Evolutionary conservation across 805 yeast genomes (phyloP).

Genomic region (Cyberlindnera bimundalis): DNA sequence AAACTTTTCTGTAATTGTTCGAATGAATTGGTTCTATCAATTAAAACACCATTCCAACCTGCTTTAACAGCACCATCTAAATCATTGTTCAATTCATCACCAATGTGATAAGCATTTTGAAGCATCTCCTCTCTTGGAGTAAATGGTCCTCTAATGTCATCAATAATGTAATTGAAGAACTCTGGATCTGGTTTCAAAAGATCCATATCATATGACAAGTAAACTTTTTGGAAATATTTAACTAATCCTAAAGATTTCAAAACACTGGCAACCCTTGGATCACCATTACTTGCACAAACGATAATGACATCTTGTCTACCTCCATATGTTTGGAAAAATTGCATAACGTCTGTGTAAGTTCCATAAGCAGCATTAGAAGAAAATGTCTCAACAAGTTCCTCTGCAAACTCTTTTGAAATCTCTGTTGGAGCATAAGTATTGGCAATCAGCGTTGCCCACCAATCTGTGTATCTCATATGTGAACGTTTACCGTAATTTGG

Average conservation of each 20-base stretch:
- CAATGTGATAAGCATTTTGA: constrained; percentile 56
- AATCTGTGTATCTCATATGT: constrained; percentile 34
- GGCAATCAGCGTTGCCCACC: constrained; percentile 59
- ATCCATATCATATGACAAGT: constrained; percentile 56
- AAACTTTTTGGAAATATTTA: constrained; percentile 40
- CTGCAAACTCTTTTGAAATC: constrained; percentile 37
- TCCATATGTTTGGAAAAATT: constrained; percentile 36
- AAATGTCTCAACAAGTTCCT: constrained; percentile 45
- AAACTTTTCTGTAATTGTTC: constrained; percentile 21
- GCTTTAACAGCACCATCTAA: constrained; percentile 46
- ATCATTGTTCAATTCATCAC: constrained; percentile 59
- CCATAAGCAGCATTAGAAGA: constrained; percentile 51
- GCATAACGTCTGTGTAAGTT: constrained; percentile 51
- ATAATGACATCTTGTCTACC: constrained; percentile 33
- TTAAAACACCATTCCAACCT: constrained; percentile 60
- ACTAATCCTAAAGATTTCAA: constrained; percentile 44
- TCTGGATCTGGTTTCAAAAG: constrained; percentile 46
- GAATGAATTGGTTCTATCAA: constrained; percentile 43
- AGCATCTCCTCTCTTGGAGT: constrained; percentile 23
- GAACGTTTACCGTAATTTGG: constrained; percentile 63
- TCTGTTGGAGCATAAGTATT: constrained; percentile 37
- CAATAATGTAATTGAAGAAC: constrained; percentile 42
- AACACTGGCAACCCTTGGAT: constrained; percentile 45
- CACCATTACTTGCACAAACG: constrained; percentile 60
- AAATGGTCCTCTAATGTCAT: constrained; percentile 26